These are phyloP conservation scores for Amaranthus tricolor DNA, from an alignment of 179 eudicot genomes.

Conservation along the genomic window DNA sequence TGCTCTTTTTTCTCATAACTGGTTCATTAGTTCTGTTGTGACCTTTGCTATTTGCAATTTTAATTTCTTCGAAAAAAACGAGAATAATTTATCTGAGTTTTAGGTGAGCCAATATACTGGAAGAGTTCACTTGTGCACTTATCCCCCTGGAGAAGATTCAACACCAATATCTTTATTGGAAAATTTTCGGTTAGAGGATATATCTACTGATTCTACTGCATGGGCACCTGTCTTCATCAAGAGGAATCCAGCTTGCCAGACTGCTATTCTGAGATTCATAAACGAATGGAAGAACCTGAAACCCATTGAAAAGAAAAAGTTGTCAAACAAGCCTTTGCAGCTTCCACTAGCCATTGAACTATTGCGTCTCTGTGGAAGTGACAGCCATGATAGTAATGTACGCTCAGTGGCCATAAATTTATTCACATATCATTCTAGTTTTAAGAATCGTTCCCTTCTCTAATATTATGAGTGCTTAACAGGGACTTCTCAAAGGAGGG, in stretches of 20 bases:
- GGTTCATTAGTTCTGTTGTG: constrained; percentile 3
- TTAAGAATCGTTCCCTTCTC: background rate
- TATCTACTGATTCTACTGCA: constrained; percentile 34
- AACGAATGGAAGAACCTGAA: constrained; percentile 75
- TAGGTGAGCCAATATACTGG: constrained; percentile 96
- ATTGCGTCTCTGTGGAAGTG: constrained; percentile 61
- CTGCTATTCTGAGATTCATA: constrained; percentile 56
- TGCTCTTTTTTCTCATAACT: background rate
- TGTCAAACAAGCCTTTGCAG: constrained; percentile 80
- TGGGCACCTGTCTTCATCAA: constrained; percentile 33
- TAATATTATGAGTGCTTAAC: constrained; percentile 9
- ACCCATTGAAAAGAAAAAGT: constrained; percentile 59
- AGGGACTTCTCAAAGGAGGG: constrained; percentile 89
- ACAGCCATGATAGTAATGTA: constrained; percentile 75
- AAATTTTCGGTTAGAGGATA: constrained; percentile 77
- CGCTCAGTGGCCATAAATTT: constrained; percentile 15
- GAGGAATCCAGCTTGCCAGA: constrained; percentile 48
- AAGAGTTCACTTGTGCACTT: constrained; percentile 81
- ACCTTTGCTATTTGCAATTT: background rate
- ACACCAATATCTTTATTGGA: constrained; percentile 71
- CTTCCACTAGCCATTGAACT: constrained; percentile 80
- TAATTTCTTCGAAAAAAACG: background rate
- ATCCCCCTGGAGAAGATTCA: constrained; percentile 60
- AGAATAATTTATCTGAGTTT: constrained; percentile 15
- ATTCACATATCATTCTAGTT: background rate